Conservation (phyloP, 192 early-diverging fungal genomes). For the Coemansia guatemalensis region DNA sequence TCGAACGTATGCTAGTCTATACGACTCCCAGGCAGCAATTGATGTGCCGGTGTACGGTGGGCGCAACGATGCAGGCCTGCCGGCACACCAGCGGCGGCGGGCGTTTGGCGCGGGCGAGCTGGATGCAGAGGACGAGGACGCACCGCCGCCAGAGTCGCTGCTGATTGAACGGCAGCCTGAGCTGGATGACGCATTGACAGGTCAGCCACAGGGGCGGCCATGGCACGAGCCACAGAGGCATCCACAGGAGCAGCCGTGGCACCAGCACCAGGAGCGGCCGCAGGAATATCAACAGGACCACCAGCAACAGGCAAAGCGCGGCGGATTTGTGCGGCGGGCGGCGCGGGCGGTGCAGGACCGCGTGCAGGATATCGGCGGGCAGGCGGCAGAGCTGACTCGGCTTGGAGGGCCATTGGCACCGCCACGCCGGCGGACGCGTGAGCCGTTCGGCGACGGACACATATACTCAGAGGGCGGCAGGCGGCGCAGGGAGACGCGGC, state of each 20-base stretch:
- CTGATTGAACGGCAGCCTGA: constrained; percentile 31
- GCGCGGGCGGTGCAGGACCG: constrained; percentile 41
- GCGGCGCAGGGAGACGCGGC: constrained; percentile 9
- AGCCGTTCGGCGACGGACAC: constrained; percentile 33
- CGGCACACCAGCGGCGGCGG: constrained; percentile 7
- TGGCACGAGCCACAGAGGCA: not conserved
- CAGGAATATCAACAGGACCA: not conserved
- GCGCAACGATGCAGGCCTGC: not conserved
- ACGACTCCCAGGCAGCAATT: constrained; percentile 25
- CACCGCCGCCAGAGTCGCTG: constrained; percentile 38
- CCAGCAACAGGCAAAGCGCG: not conserved
- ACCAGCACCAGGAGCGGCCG: not conserved
- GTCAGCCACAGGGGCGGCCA: not conserved
- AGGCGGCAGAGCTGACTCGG: constrained; percentile 27
- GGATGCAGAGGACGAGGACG: constrained; percentile 27
- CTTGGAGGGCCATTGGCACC: constrained; percentile 45
- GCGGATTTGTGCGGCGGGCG: constrained; percentile 44
- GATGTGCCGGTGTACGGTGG: constrained; percentile 15
- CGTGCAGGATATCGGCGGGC: constrained; percentile 46
- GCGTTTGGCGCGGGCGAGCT: not conserved
- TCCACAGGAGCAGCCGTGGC: not conserved
- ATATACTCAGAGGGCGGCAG: constrained; percentile 16
- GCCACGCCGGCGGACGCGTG: constrained; percentile 18
- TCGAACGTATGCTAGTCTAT: constrained; percentile 12
- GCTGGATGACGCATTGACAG: not conserved